Percentiles rank a stretch among this genome's conserved stretches.
phyloP scores from a whole-genome alignment of 768 basidiomycete genomes.

The Xerocomellus dryophilus region DNA sequence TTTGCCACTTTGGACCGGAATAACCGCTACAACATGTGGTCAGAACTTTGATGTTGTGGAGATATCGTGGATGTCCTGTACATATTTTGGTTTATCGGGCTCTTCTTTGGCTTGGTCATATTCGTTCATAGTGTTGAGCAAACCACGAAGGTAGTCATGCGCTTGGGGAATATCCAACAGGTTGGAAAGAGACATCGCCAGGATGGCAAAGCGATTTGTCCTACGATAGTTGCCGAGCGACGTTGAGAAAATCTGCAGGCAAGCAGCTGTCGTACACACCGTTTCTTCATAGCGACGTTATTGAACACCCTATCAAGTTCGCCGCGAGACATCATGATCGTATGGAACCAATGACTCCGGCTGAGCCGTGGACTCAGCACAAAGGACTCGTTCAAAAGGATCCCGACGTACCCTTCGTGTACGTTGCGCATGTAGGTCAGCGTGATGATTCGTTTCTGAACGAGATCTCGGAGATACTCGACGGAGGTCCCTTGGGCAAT shows the following conservation, averaged over 20 bases:
- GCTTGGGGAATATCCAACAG: conserved; percentile 80
- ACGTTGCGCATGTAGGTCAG: conserved; percentile 82
- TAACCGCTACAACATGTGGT: conserved; percentile 41
- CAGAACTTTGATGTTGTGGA: not conserved
- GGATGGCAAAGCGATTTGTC: conserved; percentile 76
- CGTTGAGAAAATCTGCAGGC: not conserved
- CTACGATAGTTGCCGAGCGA: conserved; percentile 37
- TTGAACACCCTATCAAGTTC: conserved; percentile 77
- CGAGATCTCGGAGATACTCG: conserved; percentile 74
- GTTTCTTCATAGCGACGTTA: conserved; percentile 73
- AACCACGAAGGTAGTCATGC: conserved; percentile 72
- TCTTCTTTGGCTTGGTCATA: conserved; percentile 68
- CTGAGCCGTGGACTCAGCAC: conserved; percentile 36
- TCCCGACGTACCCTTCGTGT: conserved; percentile 71
- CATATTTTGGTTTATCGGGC: conserved; percentile 64
- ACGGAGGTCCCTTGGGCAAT: conserved; percentile 62
- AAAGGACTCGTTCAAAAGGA: not conserved
- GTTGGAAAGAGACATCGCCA: conserved; percentile 83
- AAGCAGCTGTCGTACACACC: conserved; percentile 42
- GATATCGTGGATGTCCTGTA: conserved; percentile 27
- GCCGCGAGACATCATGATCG: conserved; percentile 68
- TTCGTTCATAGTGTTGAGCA: conserved; percentile 69
- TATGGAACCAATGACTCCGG: conserved; percentile 85
- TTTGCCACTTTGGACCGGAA: conserved; percentile 60
- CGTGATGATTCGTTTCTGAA: conserved; percentile 82